Evolutionary conservation across 2,329 filamentous ascomycete species (phyloP).

Genomic region (Phialophora verrucosa): DNA sequence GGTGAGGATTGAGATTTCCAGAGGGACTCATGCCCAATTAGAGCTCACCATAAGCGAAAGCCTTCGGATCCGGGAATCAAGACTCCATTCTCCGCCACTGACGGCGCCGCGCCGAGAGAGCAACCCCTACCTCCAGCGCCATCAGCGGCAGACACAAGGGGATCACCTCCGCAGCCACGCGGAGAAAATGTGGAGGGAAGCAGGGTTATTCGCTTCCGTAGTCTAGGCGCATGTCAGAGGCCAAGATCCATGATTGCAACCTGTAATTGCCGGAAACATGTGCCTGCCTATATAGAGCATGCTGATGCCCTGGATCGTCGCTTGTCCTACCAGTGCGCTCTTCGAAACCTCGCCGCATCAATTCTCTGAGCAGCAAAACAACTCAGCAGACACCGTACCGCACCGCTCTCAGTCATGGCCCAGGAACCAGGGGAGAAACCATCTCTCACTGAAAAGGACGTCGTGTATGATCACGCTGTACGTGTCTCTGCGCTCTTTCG

Average conservation of each 20-base stretch:
- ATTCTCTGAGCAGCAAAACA: neutral
- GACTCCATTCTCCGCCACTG: conserved; percentile 20
- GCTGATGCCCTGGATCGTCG: conserved; percentile 2
- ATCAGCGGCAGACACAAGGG: neutral
- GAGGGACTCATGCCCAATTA: conserved; percentile 3
- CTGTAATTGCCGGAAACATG: neutral
- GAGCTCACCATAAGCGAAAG: neutral
- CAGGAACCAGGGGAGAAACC: conserved; percentile 11
- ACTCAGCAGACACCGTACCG: neutral
- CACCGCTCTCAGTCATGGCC: neutral
- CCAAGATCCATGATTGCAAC: conserved; percentile 5
- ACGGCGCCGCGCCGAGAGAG: conserved; percentile 8
- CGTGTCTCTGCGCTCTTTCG: neutral
- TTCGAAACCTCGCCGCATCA: neutral
- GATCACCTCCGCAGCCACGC: conserved; percentile 3
- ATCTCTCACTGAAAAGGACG: conserved; percentile 7
- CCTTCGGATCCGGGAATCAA: neutral
- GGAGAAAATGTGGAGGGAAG: conserved; percentile 18
- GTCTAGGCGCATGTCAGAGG: conserved; percentile 27
- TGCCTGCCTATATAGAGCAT: conserved; percentile 9
- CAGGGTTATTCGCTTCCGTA: conserved; percentile 16
- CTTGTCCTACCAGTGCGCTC: neutral
- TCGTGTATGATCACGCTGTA: conserved; percentile 14
- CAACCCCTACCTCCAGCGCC: neutral
- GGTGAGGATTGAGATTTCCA: neutral